Evolutionary conservation across 805 yeast genomes (phyloP).

Genomic region (Candida parachauliodes): DNA sequence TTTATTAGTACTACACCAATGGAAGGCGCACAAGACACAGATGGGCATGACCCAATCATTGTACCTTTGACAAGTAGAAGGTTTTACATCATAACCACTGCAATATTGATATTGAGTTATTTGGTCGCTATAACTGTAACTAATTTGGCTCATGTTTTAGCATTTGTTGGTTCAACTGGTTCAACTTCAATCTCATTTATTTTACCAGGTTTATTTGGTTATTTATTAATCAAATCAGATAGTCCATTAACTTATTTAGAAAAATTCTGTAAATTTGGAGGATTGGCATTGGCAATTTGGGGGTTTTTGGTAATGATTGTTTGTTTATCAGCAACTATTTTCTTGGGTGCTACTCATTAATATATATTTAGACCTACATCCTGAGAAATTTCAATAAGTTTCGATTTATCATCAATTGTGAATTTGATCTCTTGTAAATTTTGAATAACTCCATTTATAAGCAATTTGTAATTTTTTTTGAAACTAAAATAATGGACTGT

Average conservation of each 20-base stretch:
- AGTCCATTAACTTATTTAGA: constrained; percentile 26
- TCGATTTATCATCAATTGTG: constrained; percentile 4
- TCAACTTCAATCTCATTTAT: constrained; percentile 77
- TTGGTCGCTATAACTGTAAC: constrained; percentile 53
- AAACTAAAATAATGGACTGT: constrained; percentile 16
- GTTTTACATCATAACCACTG: constrained; percentile 48
- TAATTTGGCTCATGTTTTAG: constrained; percentile 65
- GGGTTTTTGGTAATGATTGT: constrained; percentile 53
- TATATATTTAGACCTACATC: constrained; percentile 7
- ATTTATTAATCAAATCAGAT: constrained; percentile 44
- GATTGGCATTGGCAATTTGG: constrained; percentile 48
- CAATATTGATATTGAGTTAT: constrained; percentile 48
- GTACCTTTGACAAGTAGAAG: constrained; percentile 47
- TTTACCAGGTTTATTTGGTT: constrained; percentile 76
- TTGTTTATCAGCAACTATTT: constrained; percentile 49
- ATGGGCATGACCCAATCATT: constrained; percentile 44
- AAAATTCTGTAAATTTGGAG: constrained; percentile 31
- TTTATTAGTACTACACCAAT: constrained; percentile 42
- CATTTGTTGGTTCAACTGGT: constrained; percentile 81
- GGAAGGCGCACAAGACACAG: constrained; percentile 46
- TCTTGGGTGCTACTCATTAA: constrained; percentile 37
- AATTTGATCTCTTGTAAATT: not conserved
- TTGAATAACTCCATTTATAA: constrained; percentile 2
- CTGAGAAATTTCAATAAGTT: constrained; percentile 1
- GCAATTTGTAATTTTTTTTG: constrained; percentile 13